Evolutionary conservation across 495 filamentous ascomycete species (phyloP).

Genomic region (Viridothelium virens): DNA sequence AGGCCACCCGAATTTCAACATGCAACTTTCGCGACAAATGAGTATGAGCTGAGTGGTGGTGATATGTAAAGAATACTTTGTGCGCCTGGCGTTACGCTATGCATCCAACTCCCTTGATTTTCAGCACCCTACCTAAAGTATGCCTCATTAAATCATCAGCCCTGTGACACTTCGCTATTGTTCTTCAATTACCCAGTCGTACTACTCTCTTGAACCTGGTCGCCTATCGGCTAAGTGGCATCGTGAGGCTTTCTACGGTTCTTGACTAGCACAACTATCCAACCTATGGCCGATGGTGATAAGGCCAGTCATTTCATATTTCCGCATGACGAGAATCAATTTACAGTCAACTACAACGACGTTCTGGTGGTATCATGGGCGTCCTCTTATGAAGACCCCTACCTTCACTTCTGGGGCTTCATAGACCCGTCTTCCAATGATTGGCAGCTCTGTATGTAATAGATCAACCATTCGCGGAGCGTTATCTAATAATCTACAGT

Average conservation of each 20-base stretch:
- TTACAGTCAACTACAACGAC: constrained; percentile 3
- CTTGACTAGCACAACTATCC: neutral
- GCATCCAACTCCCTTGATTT: no score
- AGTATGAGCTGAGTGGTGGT: no score
- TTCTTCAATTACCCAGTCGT: neutral
- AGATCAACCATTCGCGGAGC: neutral
- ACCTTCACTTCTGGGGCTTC: neutral
- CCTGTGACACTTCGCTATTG: no score
- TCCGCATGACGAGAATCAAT: neutral
- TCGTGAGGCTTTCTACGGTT: neutral
- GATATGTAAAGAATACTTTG: no score
- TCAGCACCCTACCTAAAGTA: no score
- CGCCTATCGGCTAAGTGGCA: neutral
- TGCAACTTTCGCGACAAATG: no score
- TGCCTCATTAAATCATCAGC: no score
- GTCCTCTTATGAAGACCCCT: neutral
- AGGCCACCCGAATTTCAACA: no score
- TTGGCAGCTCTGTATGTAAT: neutral
- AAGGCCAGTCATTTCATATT: constrained; percentile 5
- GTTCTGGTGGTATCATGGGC: neutral
- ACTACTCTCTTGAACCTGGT: neutral
- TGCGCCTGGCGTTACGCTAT: no score
- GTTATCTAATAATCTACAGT: neutral
- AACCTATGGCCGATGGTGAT: neutral
- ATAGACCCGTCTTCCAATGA: neutral